Base-by-base conservation (phyloP, 2,329 filamentous ascomycete species). In the Hypoxylon sp. region DNA sequence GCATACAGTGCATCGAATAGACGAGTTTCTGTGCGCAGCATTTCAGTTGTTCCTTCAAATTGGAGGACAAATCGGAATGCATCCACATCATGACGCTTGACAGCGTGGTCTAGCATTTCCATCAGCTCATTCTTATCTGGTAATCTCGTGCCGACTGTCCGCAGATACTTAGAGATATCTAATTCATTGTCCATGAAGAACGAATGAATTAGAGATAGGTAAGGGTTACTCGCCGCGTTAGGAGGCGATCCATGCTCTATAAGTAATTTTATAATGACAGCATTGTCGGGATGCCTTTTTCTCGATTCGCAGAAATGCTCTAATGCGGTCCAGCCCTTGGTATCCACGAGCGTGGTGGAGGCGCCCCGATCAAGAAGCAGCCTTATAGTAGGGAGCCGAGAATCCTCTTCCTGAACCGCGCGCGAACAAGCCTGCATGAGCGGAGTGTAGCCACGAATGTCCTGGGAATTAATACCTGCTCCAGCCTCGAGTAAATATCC, bases 361-460 rank as follows among this genome's bases (percentile, higher is more conserved):
- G 61, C 61, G 30, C 55, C 61, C 21, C 45, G 19, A 3, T 55
- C 9, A 23, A 64, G 54, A 8, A 64, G 61, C 12, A 60, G n/a
- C 23, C 23, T 37, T 5, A 60, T 27, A 23, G 50, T 46, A 14
- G 27, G 14, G 29, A 55, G 32, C 16, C 39, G 5, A 30, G 16
- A 32, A 2, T 45, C 14, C 30, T 46, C 9, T 45, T 8, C 4
- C 7, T 19, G n/a, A 39, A 19, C n/a, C 5, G 1, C 1, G 3
- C 16, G 27, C 14, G 3, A 23, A 52, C 48, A 64, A 7, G 55
- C 55, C 21, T 9, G 43, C 55, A 60, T 60, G 9, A 64, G 50
- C 27, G 61, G 55, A 43, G 61, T 64, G 19, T 30, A 19, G 14
- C 34, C 43, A 19, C 1, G 3, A 8, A 11, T 1, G 48, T 55